These are phyloP conservation scores for Agastache rugosa DNA, from an alignment of 257 asterid genomes.

Conservation along the genomic window DNA sequence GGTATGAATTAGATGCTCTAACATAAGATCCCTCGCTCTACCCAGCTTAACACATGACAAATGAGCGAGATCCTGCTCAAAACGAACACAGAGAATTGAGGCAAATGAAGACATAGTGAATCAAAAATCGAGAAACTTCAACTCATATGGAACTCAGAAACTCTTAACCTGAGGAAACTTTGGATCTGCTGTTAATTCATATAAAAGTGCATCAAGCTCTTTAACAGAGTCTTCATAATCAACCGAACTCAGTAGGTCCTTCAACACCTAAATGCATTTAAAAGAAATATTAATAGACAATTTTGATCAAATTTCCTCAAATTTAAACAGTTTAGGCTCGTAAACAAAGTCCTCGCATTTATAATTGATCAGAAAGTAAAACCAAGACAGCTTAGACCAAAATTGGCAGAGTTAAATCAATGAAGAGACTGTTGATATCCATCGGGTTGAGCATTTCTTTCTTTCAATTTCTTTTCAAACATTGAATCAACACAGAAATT, in stretches of 20 bases:
- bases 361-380: neutral
- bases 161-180: slow-evolving; percentile 63
- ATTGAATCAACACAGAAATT: neutral
- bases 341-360: neutral
- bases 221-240: slow-evolving; percentile 56
- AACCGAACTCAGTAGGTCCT: slow-evolving; percentile 51
- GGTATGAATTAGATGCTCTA: slow-evolving; percentile 57
- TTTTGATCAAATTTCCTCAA: neutral
- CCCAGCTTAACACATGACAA: slow-evolving; percentile 56
- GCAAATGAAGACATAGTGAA: neutral
- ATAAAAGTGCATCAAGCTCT: slow-evolving; percentile 65
- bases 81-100: neutral
- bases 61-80: slow-evolving; percentile 62
- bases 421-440: too few relatives aligned
- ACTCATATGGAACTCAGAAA: slow-evolving; percentile 10
- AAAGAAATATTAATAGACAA: slow-evolving; percentile 15
- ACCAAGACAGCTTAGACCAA: neutral
- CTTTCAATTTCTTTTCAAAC: too few relatives aligned
- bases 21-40: slow-evolving; percentile 51
- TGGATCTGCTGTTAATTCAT: slow-evolving; percentile 50
- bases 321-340: neutral
- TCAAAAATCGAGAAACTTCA: slow-evolving; percentile 5
- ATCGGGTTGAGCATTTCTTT: too few relatives aligned
- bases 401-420: neutral
- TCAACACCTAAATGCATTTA: slow-evolving; percentile 50